Conservation (phyloP, 306 rosid species). For the Benincasa hispida region DNA sequence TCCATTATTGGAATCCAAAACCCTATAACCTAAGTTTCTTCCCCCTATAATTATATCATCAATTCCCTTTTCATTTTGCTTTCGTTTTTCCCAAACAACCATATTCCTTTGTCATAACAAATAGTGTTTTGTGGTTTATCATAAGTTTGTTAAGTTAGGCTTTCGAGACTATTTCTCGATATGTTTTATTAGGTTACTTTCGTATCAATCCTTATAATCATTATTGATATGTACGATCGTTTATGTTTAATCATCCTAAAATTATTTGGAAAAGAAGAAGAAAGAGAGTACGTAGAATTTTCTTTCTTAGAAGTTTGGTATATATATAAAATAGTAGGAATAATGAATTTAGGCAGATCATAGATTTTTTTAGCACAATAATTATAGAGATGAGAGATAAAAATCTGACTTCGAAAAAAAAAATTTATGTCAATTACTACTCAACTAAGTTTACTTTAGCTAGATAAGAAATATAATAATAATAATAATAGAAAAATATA, state of each 20-base stretch:
- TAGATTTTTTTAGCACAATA: too few relatives aligned
- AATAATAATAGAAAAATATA: not conserved
- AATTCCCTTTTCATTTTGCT: not conserved
- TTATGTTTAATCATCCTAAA: not conserved
- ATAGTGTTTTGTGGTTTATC: not conserved
- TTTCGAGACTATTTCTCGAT: not conserved
- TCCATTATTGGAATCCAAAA: not conserved
- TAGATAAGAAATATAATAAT: too few relatives aligned
- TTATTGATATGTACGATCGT: not conserved
- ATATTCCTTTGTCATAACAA: not conserved
- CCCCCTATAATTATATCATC: not conserved
- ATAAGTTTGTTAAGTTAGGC: not conserved
- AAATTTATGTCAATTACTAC: too few relatives aligned
- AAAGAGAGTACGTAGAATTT: too few relatives aligned
- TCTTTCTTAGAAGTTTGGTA: too few relatives aligned
- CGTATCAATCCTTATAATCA: not conserved
- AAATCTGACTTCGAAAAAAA: too few relatives aligned
- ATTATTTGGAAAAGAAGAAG: too few relatives aligned
- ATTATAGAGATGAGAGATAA: too few relatives aligned
- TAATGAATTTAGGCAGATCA: too few relatives aligned
- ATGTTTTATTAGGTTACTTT: not conserved
- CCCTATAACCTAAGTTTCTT: not conserved
- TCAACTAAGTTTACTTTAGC: too few relatives aligned
- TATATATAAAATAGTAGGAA: too few relatives aligned
- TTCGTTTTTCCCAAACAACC: not conserved